Percentiles rank a stretch among this genome's conserved stretches.
These are phyloP conservation scores for Cutaneotrichosporon cavernicola DNA, from an alignment of 1,284 basidiomycete genomes.

Conservation along the genomic window DNA sequence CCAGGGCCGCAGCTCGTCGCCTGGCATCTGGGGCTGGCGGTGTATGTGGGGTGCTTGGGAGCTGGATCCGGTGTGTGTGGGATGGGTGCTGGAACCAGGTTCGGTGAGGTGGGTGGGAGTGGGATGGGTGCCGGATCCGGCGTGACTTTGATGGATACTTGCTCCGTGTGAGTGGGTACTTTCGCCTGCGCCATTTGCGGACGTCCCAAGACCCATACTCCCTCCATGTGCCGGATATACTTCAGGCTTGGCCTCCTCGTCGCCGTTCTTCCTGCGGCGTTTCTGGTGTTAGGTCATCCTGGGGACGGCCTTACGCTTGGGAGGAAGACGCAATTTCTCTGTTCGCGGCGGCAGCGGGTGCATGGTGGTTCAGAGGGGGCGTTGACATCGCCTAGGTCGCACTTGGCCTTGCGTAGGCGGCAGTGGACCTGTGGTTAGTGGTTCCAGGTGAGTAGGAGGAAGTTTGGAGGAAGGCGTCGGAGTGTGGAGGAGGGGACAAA, in stretches of 20 bases:
- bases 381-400: slow-evolving; percentile 56
- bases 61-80: not conserved
- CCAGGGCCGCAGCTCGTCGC: not conserved
- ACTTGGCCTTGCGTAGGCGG: slow-evolving; percentile 53
- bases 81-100: not conserved
- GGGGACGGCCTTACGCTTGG: slow-evolving; percentile 35
- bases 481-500: not conserved
- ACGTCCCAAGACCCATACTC: not conserved
- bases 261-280: slow-evolving; percentile 38
- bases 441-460: not conserved
- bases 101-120: not conserved
- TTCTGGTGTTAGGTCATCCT: slow-evolving; percentile 29
- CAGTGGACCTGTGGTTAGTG: slow-evolving; percentile 44
- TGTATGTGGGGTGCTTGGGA: no score
- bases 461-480: not conserved
- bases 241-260: slow-evolving; percentile 26
- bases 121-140: not conserved
- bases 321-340: slow-evolving; percentile 54
- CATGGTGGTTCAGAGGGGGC: slow-evolving; percentile 54
- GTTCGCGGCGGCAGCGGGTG: slow-evolving; percentile 53
- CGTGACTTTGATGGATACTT: no score
- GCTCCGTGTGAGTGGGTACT: no score
- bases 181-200: not conserved
- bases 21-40: slow-evolving; percentile 23
- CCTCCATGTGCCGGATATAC: not conserved